phyloP scores from a whole-genome alignment of 129 eudicot genomes.

The Mikania micrantha region DNA sequence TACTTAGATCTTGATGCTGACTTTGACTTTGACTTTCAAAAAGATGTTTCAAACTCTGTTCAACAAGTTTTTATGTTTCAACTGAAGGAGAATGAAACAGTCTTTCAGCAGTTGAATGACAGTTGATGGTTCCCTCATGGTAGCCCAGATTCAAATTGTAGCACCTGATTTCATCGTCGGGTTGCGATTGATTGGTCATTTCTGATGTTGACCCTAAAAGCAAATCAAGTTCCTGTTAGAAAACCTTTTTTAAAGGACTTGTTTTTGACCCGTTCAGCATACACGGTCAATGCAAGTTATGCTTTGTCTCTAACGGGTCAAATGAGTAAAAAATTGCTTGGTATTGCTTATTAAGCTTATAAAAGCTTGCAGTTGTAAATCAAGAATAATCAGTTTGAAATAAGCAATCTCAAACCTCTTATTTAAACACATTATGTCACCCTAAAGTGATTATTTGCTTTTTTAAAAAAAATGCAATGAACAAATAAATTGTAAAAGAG shows the following conservation, averaged over 20 bases:
- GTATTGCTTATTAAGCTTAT: background rate
- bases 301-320: background rate
- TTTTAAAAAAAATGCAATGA: too few species aligned
- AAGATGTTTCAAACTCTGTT: background rate
- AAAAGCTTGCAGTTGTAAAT: background rate
- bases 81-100: slow-evolving; percentile 27
- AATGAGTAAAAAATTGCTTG: background rate
- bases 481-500: too few species aligned
- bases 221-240: background rate
- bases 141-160: slow-evolving; percentile 28
- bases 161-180: slow-evolving; percentile 24
- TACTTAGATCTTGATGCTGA: background rate
- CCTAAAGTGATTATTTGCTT: too few species aligned
- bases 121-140: slow-evolving; percentile 36
- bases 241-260: background rate
- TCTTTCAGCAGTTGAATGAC: slow-evolving; percentile 28
- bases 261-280: background rate
- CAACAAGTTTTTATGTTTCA: slow-evolving; percentile 11
- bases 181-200: slow-evolving; percentile 18
- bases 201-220: slow-evolving; percentile 44
- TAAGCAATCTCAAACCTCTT: too few species aligned
- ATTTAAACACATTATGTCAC: too few species aligned
- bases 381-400: too few species aligned
- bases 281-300: background rate
- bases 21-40: slow-evolving; percentile 16